Evolutionary conservation across 2,329 filamentous ascomycete genomes (phyloP), one percentile per base, ranked within the genome.

Genomic region (Pseudocercospora eumusae): DNA sequence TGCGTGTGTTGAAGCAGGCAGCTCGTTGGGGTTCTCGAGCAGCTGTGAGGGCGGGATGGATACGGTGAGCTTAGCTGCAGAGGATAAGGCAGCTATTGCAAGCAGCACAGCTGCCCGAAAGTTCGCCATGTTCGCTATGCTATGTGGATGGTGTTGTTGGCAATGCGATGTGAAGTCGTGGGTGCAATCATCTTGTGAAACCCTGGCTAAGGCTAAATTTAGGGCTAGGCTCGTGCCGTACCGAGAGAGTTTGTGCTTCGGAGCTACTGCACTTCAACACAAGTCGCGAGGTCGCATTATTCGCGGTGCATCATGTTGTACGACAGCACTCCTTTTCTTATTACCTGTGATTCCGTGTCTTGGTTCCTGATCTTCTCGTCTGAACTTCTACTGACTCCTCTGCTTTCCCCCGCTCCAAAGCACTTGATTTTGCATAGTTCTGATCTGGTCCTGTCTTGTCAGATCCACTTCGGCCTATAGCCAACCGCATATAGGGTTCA

Each of bases 1-100:
- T 63, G 84, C 84, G 71, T 88, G 80, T 21, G 87, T 88, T 57
- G 88, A 84, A 54, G 81, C 74, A 57, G 81, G 79, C 59, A 85
- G 79, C 15, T 74, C 75, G 21, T 80, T 75, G 50, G 81, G 77
- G 67, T 80, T 79, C 49, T 78, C 71, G 64, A 80, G 69, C 64
- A 76, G 69, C 33, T 74, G 76, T 71, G 76, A 75, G 20, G 73
- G 69, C 33, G 85, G 78, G 25, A 85, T 82, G 56, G 82, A 80
- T 68, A 86, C 79, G 44, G 81, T 83, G 60, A 82, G 75, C 59
- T 76, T 75, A 33, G 79, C 79, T 42, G 79, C 78, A 10, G 73
- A 72, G 20, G 70, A 60, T 11, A 73, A 36, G 15, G 74, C 58
- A n/a, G 70, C 67, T 60, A 59, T 62, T 27, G 60, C 60, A 15